phyloP scores from a whole-genome alignment of 2,329 filamentous ascomycete genomes.

The Tolypocladium amazonense region DNA sequence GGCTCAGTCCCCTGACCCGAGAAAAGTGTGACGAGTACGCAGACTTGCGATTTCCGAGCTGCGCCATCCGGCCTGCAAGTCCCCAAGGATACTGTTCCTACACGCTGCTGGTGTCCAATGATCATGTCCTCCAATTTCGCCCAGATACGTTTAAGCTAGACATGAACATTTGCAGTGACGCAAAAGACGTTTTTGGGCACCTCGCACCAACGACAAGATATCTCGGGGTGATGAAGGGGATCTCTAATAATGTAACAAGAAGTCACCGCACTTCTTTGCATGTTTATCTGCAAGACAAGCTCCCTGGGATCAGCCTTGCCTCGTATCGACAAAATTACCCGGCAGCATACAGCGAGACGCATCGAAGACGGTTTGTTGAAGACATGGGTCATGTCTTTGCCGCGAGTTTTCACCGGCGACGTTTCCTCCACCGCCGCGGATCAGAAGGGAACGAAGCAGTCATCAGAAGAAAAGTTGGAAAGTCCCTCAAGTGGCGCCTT shows the following conservation, averaged over 20 bases:
- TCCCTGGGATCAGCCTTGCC: constrained; percentile 29
- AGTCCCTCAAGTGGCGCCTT: constrained; percentile 28
- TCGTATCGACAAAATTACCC: not conserved
- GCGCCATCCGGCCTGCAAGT: constrained; percentile 18
- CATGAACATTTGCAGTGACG: constrained; percentile 22
- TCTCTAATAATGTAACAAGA: not conserved
- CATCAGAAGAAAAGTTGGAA: constrained; percentile 25
- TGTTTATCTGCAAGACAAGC: constrained; percentile 30
- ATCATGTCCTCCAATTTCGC: constrained; percentile 37
- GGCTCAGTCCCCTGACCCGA: constrained; percentile 6
- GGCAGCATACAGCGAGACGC: not conserved
- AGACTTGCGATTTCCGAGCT: constrained; percentile 16
- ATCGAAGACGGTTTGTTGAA: constrained; percentile 21
- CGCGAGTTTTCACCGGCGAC: constrained; percentile 20
- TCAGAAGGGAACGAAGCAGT: not conserved
- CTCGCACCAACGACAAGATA: constrained; percentile 30
- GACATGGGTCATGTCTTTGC: constrained; percentile 32
- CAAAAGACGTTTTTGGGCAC: constrained; percentile 25
- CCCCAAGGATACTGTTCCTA: constrained; percentile 43
- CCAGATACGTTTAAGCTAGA: constrained; percentile 31
- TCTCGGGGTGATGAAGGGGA: constrained; percentile 20
- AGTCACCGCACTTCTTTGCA: constrained; percentile 11
- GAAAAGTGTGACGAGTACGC: constrained; percentile 19
- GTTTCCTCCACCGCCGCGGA: not conserved
- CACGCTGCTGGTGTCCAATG: constrained; percentile 28